phyloP scores from a whole-genome alignment of 768 basidiomycete genomes.

The Tulasnella sp. region DNA sequence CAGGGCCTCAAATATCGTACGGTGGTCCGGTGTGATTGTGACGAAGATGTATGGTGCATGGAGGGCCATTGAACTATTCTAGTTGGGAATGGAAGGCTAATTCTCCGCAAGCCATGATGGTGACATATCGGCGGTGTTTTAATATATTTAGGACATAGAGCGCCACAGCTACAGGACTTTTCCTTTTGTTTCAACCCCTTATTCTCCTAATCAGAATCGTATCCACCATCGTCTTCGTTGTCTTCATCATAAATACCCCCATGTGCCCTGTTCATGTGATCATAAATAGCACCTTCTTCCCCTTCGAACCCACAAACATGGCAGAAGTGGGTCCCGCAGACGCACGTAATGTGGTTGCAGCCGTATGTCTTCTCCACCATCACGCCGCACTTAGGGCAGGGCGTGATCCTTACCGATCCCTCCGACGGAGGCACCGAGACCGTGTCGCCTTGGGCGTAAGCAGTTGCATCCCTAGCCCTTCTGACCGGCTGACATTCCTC shows the following conservation, averaged over 20 bases:
- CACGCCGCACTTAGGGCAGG: background rate
- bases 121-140: no score
- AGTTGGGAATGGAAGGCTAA: no score
- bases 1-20: no score
- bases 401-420: background rate
- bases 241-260: slow-evolving; percentile 25
- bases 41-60: no score
- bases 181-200: no score
- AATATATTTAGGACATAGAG: no score
- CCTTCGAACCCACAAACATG: slow-evolving; percentile 38
- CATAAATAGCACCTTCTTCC: slow-evolving; percentile 32
- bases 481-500: slow-evolving; percentile 36
- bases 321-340: slow-evolving; percentile 42
- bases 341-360: slow-evolving; percentile 42
- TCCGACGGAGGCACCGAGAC: background rate
- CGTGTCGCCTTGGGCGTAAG: background rate
- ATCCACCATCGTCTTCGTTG: slow-evolving; percentile 23
- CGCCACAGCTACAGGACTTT: no score
- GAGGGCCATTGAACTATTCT: no score
- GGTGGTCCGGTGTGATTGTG: no score
- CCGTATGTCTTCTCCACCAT: slow-evolving; percentile 38
- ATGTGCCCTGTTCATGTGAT: slow-evolving; percentile 36
- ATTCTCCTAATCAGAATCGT: background rate
- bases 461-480: background rate
- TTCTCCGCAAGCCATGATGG: no score